A percentile compares a stretch with the other conserved stretches of the same genome.
phyloP scores from a whole-genome alignment of 106 monocot genomes.

The Apostasia ramifera region DNA sequence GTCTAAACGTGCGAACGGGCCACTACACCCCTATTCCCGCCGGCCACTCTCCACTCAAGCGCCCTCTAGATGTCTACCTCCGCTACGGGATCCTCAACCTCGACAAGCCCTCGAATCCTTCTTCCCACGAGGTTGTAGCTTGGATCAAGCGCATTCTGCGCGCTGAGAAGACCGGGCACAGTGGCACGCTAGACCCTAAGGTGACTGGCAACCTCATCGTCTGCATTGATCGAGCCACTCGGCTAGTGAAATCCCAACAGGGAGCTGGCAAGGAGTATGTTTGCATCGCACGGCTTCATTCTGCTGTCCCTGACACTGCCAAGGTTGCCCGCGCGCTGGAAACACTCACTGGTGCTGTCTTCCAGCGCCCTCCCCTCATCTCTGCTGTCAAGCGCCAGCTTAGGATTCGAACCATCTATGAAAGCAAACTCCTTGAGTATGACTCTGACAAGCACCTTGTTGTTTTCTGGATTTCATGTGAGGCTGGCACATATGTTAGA shows the following conservation, averaged over 20 bases:
- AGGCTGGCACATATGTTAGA: conserved; percentile 87
- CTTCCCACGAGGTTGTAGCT: conserved; percentile 95
- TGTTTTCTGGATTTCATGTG: conserved; percentile 94
- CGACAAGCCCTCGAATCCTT: conserved; percentile 92
- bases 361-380: conserved; percentile 86
- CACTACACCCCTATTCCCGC: conserved; percentile 91
- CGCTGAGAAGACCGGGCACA: conserved; percentile 86
- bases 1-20: conserved; percentile 90
- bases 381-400: conserved; percentile 92
- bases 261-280: conserved; percentile 99
- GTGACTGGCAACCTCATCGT: conserved; percentile 97
- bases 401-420: conserved; percentile 78
- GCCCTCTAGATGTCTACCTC: conserved; percentile 61
- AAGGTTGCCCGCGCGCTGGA: conserved; percentile 71
- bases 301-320: conserved; percentile 38
- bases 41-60: conserved; percentile 79
- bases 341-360: conserved; percentile 82
- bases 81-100: conserved; percentile 90
- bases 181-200: conserved; percentile 93
- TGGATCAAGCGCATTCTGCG: conserved; percentile 91
- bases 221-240: conserved; percentile 91
- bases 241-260: conserved; percentile 95
- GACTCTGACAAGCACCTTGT: conserved; percentile 58
- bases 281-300: conserved; percentile 70
- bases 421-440: conserved; percentile 87